Base-by-base conservation (phyloP, 352 stramenopile genomes). In the Pythium brachiatum region DNA sequence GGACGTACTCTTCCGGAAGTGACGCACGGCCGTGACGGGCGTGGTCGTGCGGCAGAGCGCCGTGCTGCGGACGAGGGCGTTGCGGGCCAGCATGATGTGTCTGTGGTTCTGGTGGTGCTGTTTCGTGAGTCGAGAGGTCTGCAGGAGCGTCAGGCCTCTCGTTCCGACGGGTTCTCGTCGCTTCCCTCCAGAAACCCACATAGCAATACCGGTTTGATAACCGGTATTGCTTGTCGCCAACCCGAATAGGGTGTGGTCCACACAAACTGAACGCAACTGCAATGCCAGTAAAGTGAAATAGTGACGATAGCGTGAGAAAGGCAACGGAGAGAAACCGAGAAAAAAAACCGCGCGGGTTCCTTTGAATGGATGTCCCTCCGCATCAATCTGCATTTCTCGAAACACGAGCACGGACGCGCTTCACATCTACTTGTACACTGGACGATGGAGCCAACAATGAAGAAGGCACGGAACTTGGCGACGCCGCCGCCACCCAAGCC, bases 1-100 rank as follows among this genome's bases (percentile, higher is more conserved):
- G 5, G 1, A 79, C 73, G 62, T 73, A 93, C 84, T 86, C 66
- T 90, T 77, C 67, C 84, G 82, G 68, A 93, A 91, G 71, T 86
- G 76, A 47, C 84, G 84, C 50, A 89, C 80, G 46, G 67, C 57
- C 29, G 75, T 52, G 64, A 69, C 46, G 25, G 72, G 52, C 43
- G 64, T 62, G 23, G 66, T 58, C 31, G 59, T 64, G 44, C 70
- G 73, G 36, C 59, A 59, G 18, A 61, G 52, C 57, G 39, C 47
- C 26, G 57, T 26, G 59, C 50, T 57, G 56, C 57, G 63, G 44
- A 62, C 63, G 57, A 70, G 63, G 7, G 62, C 47, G 62, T 58
- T 63, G 53, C 62, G 62, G 47, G 62, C 62, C 6, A 63, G 54
- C 62, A 68, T 66, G 27, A 48, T 48, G 26, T 53, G 29, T n/a